phyloP scores from a whole-genome alignment of 2,329 filamentous ascomycete genomes.

The Macroventuria anomochaeta region DNA sequence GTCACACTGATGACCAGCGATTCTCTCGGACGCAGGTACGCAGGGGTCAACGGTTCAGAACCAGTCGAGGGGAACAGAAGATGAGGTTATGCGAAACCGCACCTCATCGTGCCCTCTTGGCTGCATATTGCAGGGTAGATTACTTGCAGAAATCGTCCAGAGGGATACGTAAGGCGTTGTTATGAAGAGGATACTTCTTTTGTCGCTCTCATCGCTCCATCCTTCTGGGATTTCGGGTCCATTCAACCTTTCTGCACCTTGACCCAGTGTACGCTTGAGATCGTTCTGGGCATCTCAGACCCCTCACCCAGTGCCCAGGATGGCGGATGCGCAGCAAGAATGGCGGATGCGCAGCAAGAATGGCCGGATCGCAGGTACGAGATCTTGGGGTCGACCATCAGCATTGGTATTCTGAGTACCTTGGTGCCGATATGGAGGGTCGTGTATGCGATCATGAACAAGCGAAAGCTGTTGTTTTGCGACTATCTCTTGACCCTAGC shows the following conservation, averaged over 20 bases:
- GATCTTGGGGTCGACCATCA: slow-evolving; percentile 25
- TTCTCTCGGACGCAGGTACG: background rate
- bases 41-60: background rate
- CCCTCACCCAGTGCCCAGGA: slow-evolving; percentile 7
- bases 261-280: slow-evolving; percentile 5
- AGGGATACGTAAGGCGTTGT: background rate
- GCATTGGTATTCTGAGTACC: slow-evolving; percentile 26
- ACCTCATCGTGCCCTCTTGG: slow-evolving; percentile 6
- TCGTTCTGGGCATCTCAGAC: slow-evolving; percentile 8
- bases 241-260: slow-evolving; percentile 3
- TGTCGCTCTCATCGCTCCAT: slow-evolving; percentile 7
- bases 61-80: background rate
- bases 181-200: slow-evolving; percentile 6
- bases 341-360: slow-evolving; percentile 19
- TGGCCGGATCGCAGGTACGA: slow-evolving; percentile 26
- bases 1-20: background rate
- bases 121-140: background rate
- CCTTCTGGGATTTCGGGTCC: background rate
- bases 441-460: slow-evolving; percentile 23
- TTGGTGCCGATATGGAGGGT: slow-evolving; percentile 30
- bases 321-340: slow-evolving; percentile 20
- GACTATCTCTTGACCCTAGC: slow-evolving; percentile 33
- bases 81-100: background rate
- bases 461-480: slow-evolving; percentile 31
- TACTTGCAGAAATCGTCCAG: background rate